Conservation (phyloP, 2,329 filamentous ascomycete species). For the Fusarium buxicola region DNA sequence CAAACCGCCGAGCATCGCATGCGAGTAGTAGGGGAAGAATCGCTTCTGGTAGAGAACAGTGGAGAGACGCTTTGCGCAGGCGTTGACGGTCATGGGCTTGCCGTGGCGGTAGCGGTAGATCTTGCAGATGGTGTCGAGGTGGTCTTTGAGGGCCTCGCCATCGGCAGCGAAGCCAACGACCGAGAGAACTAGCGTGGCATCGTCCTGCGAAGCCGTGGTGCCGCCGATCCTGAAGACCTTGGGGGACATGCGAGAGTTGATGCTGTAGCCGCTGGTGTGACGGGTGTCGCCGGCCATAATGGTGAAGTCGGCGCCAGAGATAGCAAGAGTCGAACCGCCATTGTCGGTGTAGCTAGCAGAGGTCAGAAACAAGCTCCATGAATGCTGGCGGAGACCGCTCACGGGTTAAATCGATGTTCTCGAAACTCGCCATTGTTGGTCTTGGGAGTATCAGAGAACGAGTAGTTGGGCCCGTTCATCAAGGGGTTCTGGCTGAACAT, state of each 20-base stretch:
- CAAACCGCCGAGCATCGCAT: constrained; percentile 91
- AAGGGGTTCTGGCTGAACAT: constrained; percentile 78
- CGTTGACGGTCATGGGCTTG: constrained; percentile 94
- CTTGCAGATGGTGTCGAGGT: constrained; percentile 93
- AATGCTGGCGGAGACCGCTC: constrained; percentile 51
- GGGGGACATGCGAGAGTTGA: constrained; percentile 95
- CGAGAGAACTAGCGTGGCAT: constrained; percentile 88
- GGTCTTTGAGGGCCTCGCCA: constrained; percentile 92
- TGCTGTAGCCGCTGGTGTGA: constrained; percentile 96
- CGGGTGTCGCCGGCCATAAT: constrained; percentile 98
- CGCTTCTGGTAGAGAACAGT: constrained; percentile 98
- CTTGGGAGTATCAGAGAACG: constrained; percentile 71
- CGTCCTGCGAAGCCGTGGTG: constrained; percentile 84
- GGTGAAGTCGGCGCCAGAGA: constrained; percentile 92
- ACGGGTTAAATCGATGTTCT: constrained; percentile 94
- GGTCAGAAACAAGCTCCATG: constrained; percentile 13
- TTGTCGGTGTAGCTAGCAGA: constrained; percentile 91
- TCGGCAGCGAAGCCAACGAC: constrained; percentile 97
- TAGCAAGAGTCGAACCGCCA: constrained; percentile 94
- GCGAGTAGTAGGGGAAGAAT: constrained; percentile 99
- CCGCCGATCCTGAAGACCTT: constrained; percentile 99
- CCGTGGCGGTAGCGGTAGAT: constrained; percentile 99
- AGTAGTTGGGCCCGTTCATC: constrained; percentile 77
- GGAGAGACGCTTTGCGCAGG: constrained; percentile 92
- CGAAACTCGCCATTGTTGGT: constrained; percentile 65